Evolutionary conservation across 441 rosid genomes (phyloP).

Genomic region (Theobroma grandiflorum): DNA sequence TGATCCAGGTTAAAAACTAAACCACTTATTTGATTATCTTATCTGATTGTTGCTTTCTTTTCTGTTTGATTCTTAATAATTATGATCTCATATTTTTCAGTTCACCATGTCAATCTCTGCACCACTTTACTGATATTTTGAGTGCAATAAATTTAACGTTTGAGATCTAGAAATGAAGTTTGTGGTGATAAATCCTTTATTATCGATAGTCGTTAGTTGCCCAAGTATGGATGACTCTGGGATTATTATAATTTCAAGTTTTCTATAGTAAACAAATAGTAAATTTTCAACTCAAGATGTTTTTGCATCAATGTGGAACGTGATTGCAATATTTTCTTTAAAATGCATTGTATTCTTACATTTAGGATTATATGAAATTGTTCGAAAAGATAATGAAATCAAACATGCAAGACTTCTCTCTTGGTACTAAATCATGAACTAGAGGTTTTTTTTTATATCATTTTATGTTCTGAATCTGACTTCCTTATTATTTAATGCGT

Average conservation of each 20-base stretch:
- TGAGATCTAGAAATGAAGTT: constrained; percentile 9
- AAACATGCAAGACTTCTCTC: background rate
- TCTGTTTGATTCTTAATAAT: constrained; percentile 13
- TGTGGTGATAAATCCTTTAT: background rate
- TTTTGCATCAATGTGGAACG: background rate
- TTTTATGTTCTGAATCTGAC: background rate
- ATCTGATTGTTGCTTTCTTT: constrained; percentile 12
- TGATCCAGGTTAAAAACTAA: background rate
- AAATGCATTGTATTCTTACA: background rate
- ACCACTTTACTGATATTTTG: background rate
- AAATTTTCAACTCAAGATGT: constrained; percentile 23
- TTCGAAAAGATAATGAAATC: background rate
- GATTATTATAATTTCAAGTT: constrained; percentile 11
- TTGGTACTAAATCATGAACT: background rate
- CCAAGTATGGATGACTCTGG: background rate
- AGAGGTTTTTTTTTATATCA: background rate
- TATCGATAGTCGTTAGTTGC: background rate
- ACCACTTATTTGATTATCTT: background rate
- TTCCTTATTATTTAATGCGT: background rate
- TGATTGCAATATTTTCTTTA: background rate
- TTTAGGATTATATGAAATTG: background rate
- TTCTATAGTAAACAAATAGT: background rate
- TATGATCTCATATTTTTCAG: background rate
- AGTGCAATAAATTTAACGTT: constrained; percentile 11
- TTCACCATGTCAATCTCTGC: background rate